Evolutionary conservation across 2,329 filamentous ascomycete species (phyloP).

Genomic region (Colletotrichum euphorbiae): DNA sequence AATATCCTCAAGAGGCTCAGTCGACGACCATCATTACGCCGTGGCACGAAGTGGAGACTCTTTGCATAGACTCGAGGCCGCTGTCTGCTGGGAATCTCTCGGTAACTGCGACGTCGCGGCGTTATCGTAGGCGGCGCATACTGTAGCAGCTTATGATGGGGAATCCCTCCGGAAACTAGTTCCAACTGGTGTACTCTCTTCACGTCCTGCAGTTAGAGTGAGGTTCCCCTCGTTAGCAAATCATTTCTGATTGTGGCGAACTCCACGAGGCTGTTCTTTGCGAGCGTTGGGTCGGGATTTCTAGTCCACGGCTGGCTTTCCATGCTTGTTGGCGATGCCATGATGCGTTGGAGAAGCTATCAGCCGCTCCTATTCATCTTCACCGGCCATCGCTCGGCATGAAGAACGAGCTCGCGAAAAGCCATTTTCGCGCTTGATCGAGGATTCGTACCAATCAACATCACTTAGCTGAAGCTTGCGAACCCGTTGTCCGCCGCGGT

Average conservation of each 20-base stretch:
- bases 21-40: not conserved
- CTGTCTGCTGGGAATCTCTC: not conserved
- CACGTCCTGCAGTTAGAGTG: conserved; percentile 32
- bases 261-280: conserved; percentile 8
- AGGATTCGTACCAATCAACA: conserved; percentile 85
- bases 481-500: conserved; percentile 81
- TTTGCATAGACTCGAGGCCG: not conserved
- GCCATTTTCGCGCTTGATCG: conserved; percentile 37
- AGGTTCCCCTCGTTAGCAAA: conserved; percentile 28
- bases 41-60: not conserved
- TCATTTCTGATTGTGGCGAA: conserved; percentile 12
- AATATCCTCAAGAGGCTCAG: not conserved
- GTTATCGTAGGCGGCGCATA: not conserved
- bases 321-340: conserved; percentile 16
- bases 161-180: conserved; percentile 13
- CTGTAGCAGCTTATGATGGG: not conserved
- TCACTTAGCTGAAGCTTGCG: conserved; percentile 95
- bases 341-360: conserved; percentile 4
- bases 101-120: not conserved
- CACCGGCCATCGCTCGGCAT: conserved; percentile 2
- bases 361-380: conserved; percentile 8
- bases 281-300: conserved; percentile 1
- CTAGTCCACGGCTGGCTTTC: conserved; percentile 15
- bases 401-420: conserved; percentile 5
- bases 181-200: conserved; percentile 6